Base-by-base conservation (phyloP, 2,329 filamentous ascomycete genomes). In the Corynespora cassiicola region DNA sequence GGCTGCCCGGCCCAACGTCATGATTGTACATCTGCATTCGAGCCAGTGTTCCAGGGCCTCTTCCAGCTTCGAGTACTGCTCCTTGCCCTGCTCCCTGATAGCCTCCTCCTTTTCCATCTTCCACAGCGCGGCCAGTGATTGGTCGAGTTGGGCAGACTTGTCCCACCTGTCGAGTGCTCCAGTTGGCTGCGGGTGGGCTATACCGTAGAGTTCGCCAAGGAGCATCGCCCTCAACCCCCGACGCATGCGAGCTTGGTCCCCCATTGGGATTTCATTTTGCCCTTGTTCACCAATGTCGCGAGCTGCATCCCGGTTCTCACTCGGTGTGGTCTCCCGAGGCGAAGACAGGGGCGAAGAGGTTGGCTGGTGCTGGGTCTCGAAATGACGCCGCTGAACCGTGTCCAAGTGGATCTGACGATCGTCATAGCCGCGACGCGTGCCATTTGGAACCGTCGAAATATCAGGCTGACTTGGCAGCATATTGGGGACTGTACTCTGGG, bases 11-110 rank as follows among this genome's bases (percentile, higher is more conserved):
- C 31, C 32, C 4, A 42, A 11, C 5, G 11, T 21, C 14, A 19
- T 24, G n/a, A 26, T 25, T 3, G 30, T 33, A 10, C 26, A 11
- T 10, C 40, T 29, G 29, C 33, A 31, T 4, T 11, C 8, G 5
- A 44, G 28, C 44, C 44, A 44, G 2, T 14, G 16, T 6, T 37
- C 2, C 12, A 44, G 18, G n/a, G n/a, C 34, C 16, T 31, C 11
- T 15, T 35, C 19, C 14, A 23, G 12, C 9, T 12, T 7, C 6
- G 15, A 14, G 14, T 34, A 34, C 7, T 12, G 19, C 18, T 37
- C 28, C 14, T 2, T 5, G 6, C 24, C 16, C 28, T 18, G 12
- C 3, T n/a, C 8, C 4, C 11, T 10, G 6, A 14, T 15, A n/a
- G 24, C 28, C n/a, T 15, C 18, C 7, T 31, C 36, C 17, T 38